Base-by-base conservation (phyloP, 2,329 filamentous ascomycete species). In the Pyricularia pennisetigena region DNA sequence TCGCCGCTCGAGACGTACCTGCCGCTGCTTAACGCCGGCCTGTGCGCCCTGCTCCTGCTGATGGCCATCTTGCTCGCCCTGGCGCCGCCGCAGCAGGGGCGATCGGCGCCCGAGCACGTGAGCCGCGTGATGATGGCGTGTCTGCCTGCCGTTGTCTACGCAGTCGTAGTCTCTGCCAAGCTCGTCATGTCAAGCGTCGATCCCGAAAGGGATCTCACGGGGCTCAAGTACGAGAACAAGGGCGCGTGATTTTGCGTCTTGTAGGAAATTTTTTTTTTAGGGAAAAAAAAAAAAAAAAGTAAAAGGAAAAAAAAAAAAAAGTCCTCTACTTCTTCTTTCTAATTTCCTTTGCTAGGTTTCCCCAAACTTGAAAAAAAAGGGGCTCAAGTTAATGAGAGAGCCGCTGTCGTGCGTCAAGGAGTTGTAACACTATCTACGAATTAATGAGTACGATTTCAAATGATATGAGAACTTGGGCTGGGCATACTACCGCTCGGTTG, bases 151-250 rank as follows among this genome's bases (percentile, higher is more conserved):
- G 76, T 88, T 1, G 83, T 93, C 1, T 88, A 91, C 73, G 81
- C 72, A 0, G 80, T 90, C 24, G 82, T 88, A 6, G 72, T 92
- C 68, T 76, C 85, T 64, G 86, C 86, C 32, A 88, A 92, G 77
- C 78, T 85, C 67, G 82, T 90, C 74, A 88, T 93, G 84, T 83
- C 84, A 3, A 83, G 87, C 65, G 85, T 93, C 9, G 89, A 93
- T 78, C 85, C 91, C 5, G 88, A 86, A 74, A 79, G 81, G 70
- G 90, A 90, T 73, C 77, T 94, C 72, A 80, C 83, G 65, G 80
- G 78, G 68, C 79, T 92, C 73, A 86, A 80, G 75, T 91, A 92
- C 78, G 81, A 83, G 68, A 90, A 87, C 74, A 92, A 90, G 74
- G 89, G 89, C 3, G 89, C 88, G 61, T 90, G 72, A 73, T 2